Evolutionary conservation across 306 rosid genomes (phyloP), one percentile per base, ranked within the genome.

Genomic region (Dicorynia guianensis): DNA sequence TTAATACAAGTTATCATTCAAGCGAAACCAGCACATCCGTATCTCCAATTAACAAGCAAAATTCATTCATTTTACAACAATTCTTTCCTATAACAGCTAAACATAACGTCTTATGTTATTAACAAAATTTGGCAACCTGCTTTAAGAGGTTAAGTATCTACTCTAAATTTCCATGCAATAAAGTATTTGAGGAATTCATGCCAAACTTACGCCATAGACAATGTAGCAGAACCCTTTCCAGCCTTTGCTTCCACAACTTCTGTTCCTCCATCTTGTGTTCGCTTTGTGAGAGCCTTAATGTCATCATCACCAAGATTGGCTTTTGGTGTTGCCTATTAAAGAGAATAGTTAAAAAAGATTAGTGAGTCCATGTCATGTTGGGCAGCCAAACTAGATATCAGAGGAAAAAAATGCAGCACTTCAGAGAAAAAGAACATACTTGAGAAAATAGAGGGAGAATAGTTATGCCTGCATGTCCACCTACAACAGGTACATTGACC

Each of bases 171-270:
- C 19, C 7, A n/a, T 18, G 18, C 9, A 47, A 57, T 25, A 52
- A 2, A 15, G 6, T 15, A 17, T 48, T 35, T 19, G 64, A 72
- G 48, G 11, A 19, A 66, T 25, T 61, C 43, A 69, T 15, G 42
- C 11, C 47, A 66, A 42, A 81, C 99, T 90, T 92, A 95, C 97
- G 97, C 99, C 99, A 95, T 95, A 7, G 99, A 95, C 85, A 95
- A 77, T 25, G 99, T 95, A 60, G 99, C 97, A 65, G 99, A 95
- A 64, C 97, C 99, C 91, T 95, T 92, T 82, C 97, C 99, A 35
- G 99, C 99, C 89, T 95, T 95, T 7, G 99, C 99, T 74, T 93
- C 96, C 60, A 95, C 99, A 71, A 95, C 99, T 84, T 95, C 99
- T 0, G 99, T 95, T 56, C 99, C 99, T 79, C 99, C 99, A 36